Percentiles rank a stretch among this genome's conserved stretches.
Evolutionary conservation across 352 stramenopile species (phyloP).

Genomic region (Globisporangium alternatum): DNA sequence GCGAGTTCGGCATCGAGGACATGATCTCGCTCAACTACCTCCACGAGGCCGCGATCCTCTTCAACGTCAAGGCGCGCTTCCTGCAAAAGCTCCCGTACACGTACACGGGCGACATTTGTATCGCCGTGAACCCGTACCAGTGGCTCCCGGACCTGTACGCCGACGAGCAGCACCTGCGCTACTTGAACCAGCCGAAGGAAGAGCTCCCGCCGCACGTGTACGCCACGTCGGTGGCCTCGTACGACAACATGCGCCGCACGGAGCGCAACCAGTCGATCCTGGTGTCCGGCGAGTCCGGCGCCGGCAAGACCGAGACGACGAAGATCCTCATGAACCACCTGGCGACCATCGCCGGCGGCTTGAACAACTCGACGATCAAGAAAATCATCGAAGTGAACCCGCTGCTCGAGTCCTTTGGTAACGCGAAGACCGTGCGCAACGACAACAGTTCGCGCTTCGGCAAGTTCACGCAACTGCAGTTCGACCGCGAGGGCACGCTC

Average conservation of each 20-base stretch:
- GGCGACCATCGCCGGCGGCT: slow-evolving; percentile 66
- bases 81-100: slow-evolving; percentile 91
- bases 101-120: slow-evolving; percentile 96
- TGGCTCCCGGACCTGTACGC: slow-evolving; percentile 87
- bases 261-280: slow-evolving; percentile 84
- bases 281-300: slow-evolving; percentile 84
- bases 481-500: slow-evolving; percentile 79
- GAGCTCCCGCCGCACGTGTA: slow-evolving; percentile 81
- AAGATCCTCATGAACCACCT: slow-evolving; percentile 92
- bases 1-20: slow-evolving; percentile 69
- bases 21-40: slow-evolving; percentile 90
- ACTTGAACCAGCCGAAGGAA: slow-evolving; percentile 72
- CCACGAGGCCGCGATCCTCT: slow-evolving; percentile 89
- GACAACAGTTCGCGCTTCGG: slow-evolving; percentile 97
- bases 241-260: slow-evolving; percentile 70
- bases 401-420: slow-evolving; percentile 98
- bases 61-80: slow-evolving; percentile 87
- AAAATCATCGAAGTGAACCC: slow-evolving; percentile 97
- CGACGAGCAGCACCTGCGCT: slow-evolving; percentile 72
- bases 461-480: slow-evolving; percentile 97
- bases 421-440: slow-evolving; percentile 97
- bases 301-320: slow-evolving; percentile 94
- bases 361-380: slow-evolving; percentile 94
- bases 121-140: slow-evolving; percentile 97
- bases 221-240: slow-evolving; percentile 71